phyloP scores from a whole-genome alignment of 768 basidiomycete genomes.

The Clavaria fumosa region DNA sequence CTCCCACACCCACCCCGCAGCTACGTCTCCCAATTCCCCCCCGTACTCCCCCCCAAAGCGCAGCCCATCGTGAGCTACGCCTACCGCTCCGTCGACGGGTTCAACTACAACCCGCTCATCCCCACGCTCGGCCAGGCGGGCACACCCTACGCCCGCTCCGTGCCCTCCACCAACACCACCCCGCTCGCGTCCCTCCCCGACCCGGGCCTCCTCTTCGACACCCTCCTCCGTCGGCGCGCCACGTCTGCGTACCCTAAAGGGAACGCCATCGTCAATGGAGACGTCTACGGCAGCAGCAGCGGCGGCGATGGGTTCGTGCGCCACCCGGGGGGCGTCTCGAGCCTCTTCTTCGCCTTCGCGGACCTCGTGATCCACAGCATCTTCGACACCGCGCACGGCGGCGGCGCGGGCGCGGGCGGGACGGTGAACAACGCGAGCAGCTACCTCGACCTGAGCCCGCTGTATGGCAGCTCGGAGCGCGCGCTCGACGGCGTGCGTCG shows the following conservation, averaged over 20 bases:
- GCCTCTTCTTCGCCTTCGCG: constrained; percentile 68
- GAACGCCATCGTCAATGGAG: too few species aligned
- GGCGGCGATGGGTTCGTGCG: too few species aligned
- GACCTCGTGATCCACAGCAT: constrained; percentile 59
- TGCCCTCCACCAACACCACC: constrained; percentile 30
- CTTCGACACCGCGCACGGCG: constrained; percentile 37
- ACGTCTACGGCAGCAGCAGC: too few species aligned
- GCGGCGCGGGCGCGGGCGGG: constrained; percentile 30
- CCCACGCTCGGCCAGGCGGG: constrained; percentile 46
- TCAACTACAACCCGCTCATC: constrained; percentile 37
- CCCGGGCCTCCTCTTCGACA: constrained; percentile 54
- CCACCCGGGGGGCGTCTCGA: constrained; percentile 58
- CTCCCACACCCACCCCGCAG: constrained; percentile 58
- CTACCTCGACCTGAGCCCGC: constrained; percentile 61
- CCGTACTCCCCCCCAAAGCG: not conserved
- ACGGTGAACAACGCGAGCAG: constrained; percentile 49
- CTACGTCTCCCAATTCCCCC: constrained; percentile 26
- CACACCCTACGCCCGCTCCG: constrained; percentile 53
- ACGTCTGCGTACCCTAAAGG: too few species aligned
- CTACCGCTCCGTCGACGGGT: constrained; percentile 45
- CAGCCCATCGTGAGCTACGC: constrained; percentile 23
- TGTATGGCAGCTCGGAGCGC: constrained; percentile 47
- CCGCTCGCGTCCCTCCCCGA: constrained; percentile 42
- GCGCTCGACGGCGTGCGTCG: constrained; percentile 36
- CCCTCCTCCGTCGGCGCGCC: constrained; percentile 37